phyloP scores from a whole-genome alignment of 1,139 yeast genomes.

The Nematodospora anomalae region DNA sequence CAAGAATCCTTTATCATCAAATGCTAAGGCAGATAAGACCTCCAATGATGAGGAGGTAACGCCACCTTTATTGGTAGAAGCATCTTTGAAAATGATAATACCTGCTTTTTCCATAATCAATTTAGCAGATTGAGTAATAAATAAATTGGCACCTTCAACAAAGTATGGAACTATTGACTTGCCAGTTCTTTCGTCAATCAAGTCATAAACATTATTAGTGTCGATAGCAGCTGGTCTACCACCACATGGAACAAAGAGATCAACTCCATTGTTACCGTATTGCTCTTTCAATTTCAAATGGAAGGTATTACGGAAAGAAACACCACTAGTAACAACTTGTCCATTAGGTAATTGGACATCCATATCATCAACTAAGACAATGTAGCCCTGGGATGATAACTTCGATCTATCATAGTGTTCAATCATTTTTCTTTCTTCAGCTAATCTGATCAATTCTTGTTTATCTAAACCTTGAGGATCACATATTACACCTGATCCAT shows the following conservation, averaged over 20 bases:
- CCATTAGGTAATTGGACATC: conserved; percentile 82
- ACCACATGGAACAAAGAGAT: conserved; percentile 95
- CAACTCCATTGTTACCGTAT: conserved; percentile 62
- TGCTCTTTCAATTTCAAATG: conserved; percentile 72
- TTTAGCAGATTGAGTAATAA: conserved; percentile 93
- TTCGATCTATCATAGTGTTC: conserved; percentile 64
- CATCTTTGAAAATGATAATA: conserved; percentile 85
- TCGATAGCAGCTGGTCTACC: conserved; percentile 98
- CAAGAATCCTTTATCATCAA: conserved; percentile 81
- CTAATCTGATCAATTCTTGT: conserved; percentile 73
- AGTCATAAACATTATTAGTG: conserved; percentile 71
- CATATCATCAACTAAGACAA: conserved; percentile 82
- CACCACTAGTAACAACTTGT: conserved; percentile 72
- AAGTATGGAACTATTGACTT: conserved; percentile 79
- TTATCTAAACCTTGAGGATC: conserved; percentile 91
- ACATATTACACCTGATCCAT: conserved; percentile 92
- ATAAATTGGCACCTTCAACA: conserved; percentile 97
- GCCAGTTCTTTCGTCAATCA: conserved; percentile 76
- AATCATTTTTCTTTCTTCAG: conserved; percentile 75
- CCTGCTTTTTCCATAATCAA: conserved; percentile 84
- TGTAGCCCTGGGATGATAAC: conserved; percentile 73
- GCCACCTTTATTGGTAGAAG: conserved; percentile 98
- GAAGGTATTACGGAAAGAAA: conserved; percentile 88
- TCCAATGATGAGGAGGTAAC: conserved; percentile 96
- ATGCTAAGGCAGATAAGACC: conserved; percentile 90